Base-by-base conservation (phyloP, 441 rosid species). In the Populus trichocarpa region DNA sequence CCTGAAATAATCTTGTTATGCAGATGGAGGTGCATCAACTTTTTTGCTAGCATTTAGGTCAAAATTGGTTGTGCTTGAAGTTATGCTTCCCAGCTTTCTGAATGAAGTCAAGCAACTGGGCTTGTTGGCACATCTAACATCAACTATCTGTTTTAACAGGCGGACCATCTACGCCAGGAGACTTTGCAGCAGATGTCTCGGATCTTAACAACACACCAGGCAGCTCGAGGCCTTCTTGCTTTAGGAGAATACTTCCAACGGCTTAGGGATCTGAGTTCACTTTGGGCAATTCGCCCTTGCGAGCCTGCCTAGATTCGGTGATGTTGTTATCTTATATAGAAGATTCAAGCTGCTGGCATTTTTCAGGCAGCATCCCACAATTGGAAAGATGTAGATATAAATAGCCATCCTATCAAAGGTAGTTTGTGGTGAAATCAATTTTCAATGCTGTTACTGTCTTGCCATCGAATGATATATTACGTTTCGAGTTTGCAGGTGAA, bases 191-290 rank as follows among this genome's bases (percentile, higher is more conserved):
- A 90, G 82, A 93, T 97, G 98, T 83, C 84, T 70, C 76, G 87
- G 46, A 87, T 90, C 86, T 86, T 97, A 73, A 95, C 97, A 69
- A 88, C 82, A 11, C 87, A 90, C 36, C 99, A 93, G 76, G 92
- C 96, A 3, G 99, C 98, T 76, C 84, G 93, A 68, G 94, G 97
- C 23, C 87, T 95, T 74, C 90, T 97, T 73, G 95, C 93, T 13
- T 83, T 95, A 85, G 98, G 97, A 10, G 99, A 97, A 86, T 97
- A 95, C 87, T 90, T 91, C 78, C 91, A 89, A 77, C 91, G 98
- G 70, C 89, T 95, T 25, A 86, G 93, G 72, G 93, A 88, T 77
- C 79, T 97, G 75, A 97, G 97, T 80, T 79, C 89, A 16, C 83
- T 92, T 40, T 97, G 97, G 98, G 87, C 89, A 23, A 84, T 84